Conservation (phyloP, 768 basidiomycete genomes). For the Coprinopsis strossmayeri region DNA sequence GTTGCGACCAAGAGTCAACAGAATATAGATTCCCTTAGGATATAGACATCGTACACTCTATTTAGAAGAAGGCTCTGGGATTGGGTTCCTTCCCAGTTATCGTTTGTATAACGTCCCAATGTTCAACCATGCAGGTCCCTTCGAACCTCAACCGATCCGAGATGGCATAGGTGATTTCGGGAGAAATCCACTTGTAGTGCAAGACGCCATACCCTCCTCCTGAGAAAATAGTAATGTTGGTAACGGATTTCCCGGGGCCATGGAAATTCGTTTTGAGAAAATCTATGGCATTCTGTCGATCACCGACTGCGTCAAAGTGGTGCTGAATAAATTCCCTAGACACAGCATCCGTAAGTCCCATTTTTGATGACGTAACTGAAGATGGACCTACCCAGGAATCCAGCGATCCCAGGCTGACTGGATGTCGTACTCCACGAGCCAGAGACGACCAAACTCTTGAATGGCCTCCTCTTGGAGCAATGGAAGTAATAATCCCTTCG, state of each 20-base stretch:
- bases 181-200: conserved; percentile 1
- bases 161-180: not conserved
- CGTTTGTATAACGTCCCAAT: conserved; percentile 5
- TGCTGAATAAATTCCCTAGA: conserved; percentile 5
- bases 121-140: conserved; percentile 9
- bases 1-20: no score
- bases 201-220: conserved; percentile 1
- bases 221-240: not conserved
- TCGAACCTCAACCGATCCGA: conserved; percentile 2
- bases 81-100: conserved; percentile 8
- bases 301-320: not conserved
- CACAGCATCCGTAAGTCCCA: not conserved
- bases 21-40: no score
- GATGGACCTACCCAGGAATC: conserved; percentile 5
- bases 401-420: conserved; percentile 4
- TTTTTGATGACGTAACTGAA: not conserved
- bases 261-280: conserved; percentile 1
- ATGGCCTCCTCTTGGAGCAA: conserved; percentile 3
- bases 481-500: not conserved
- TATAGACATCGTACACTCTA: no score
- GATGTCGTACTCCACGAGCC: not conserved
- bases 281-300: not conserved
- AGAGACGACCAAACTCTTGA: not conserved
- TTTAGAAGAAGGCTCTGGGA: conserved; percentile 8
- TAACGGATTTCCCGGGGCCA: not conserved